Evolutionary conservation across 805 yeast genomes (phyloP).

Genomic region (Pichia nakasei): DNA sequence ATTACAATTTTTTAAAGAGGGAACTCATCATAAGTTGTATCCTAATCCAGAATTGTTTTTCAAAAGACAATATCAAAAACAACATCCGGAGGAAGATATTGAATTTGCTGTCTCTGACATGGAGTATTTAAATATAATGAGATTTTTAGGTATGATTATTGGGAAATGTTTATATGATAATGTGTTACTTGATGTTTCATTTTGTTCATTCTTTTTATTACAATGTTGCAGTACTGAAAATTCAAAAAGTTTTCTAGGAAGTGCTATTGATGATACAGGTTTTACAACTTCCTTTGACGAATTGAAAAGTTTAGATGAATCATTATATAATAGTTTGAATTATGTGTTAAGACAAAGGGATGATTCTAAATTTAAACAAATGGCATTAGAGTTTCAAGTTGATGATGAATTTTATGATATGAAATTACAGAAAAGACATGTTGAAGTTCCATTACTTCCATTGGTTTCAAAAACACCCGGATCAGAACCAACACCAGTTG

Average conservation of each 20-base stretch:
- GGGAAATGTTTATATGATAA: constrained; percentile 87
- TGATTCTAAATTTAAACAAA: constrained; percentile 40
- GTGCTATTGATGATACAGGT: constrained; percentile 15
- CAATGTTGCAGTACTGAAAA: constrained; percentile 37
- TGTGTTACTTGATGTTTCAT: constrained; percentile 69
- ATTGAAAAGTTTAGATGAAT: constrained; percentile 58
- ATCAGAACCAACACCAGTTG: constrained; percentile 5
- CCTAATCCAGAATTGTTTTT: constrained; percentile 51
- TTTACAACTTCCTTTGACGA: constrained; percentile 67
- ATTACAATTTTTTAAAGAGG: constrained; percentile 32
- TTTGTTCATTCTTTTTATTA: constrained; percentile 78
- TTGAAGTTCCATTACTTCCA: constrained; percentile 50
- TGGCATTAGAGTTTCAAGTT: constrained; percentile 62
- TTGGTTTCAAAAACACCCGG: constrained; percentile 39
- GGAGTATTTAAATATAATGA: constrained; percentile 27
- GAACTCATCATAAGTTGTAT: constrained; percentile 51
- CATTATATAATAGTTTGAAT: constrained; percentile 54
- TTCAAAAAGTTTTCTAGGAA: constrained; percentile 12
- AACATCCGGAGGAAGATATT: constrained; percentile 21
- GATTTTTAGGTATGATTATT: constrained; percentile 71
- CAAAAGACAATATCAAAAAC: constrained; percentile 19
- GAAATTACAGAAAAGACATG: constrained; percentile 16
- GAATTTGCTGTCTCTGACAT: constrained; percentile 17
- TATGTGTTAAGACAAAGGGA: constrained; percentile 49
- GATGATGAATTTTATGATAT: constrained; percentile 36